These are phyloP conservation scores for Mucor lusitanicus DNA, from an alignment of 371 early-diverging fungal genomes.

Conservation along the genomic window DNA sequence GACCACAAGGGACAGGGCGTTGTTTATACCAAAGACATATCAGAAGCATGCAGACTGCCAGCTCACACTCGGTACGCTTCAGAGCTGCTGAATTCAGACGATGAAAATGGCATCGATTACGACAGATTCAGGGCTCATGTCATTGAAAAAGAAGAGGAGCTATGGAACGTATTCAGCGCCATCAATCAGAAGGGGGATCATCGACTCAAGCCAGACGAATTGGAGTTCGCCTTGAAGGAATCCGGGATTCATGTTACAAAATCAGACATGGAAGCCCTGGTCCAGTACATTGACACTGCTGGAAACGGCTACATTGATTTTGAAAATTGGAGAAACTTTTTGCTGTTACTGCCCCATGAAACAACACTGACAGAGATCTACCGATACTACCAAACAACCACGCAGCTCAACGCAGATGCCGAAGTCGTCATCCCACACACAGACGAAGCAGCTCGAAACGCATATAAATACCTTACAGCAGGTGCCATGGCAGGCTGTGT, in stretches of 20 bases:
- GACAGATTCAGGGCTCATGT: conserved; percentile 71
- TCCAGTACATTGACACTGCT: conserved; percentile 64
- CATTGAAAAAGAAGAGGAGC: conserved; percentile 62
- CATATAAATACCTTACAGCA: conserved; percentile 66
- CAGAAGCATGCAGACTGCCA: conserved; percentile 39
- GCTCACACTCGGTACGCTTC: conserved; percentile 46
- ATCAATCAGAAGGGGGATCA: conserved; percentile 66
- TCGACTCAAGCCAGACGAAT: conserved; percentile 57
- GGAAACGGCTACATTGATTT: conserved; percentile 72
- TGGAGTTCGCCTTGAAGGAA: conserved; percentile 53
- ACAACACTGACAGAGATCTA: conserved; percentile 58
- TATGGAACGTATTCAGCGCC: conserved; percentile 66
- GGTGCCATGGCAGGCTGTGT: conserved; percentile 81
- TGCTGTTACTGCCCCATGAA: conserved; percentile 49
- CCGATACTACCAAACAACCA: conserved; percentile 60
- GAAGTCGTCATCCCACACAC: conserved; percentile 64
- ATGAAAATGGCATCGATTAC: conserved; percentile 61
- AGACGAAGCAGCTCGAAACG: conserved; percentile 42
- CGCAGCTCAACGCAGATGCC: conserved; percentile 62
- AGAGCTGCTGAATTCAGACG: conserved; percentile 56
- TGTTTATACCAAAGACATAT: conserved; percentile 45
- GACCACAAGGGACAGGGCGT: conserved; percentile 38
- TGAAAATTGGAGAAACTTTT: conserved; percentile 75
- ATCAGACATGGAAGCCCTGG: conserved; percentile 59
- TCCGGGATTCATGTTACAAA: conserved; percentile 66